phyloP scores from a whole-genome alignment of 441 rosid genomes.

The Euphorbia schlechtendalii region DNA sequence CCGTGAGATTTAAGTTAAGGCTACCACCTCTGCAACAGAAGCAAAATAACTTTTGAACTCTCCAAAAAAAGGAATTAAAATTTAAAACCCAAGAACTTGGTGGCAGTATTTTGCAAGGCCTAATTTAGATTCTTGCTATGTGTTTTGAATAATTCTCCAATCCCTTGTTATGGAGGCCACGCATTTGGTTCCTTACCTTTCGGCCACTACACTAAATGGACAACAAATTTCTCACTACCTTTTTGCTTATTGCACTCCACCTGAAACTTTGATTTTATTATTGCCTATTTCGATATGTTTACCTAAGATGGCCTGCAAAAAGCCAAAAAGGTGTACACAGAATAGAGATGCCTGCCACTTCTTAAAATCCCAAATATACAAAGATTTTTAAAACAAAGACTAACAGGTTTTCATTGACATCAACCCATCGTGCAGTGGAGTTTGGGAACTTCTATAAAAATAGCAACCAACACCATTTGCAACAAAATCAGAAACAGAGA shows the following conservation, averaged over 20 bases:
- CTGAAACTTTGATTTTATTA: conserved; percentile 2
- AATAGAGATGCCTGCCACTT: too few species aligned
- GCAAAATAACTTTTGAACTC: neutral
- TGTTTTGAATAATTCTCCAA: neutral
- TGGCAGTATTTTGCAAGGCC: neutral
- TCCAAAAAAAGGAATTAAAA: neutral
- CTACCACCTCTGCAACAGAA: conserved; percentile 19
- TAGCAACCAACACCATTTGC: too few species aligned
- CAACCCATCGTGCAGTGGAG: too few species aligned
- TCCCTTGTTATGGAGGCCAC: neutral
- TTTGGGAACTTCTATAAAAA: too few species aligned
- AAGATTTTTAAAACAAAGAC: too few species aligned
- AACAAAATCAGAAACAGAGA: too few species aligned
- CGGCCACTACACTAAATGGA: conserved; percentile 16
- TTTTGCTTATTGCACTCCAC: conserved; percentile 22
- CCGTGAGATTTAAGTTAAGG: too few species aligned
- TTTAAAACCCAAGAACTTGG: conserved; percentile 1
- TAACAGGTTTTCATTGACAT: too few species aligned
- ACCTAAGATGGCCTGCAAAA: neutral
- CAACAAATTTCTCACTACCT: neutral
- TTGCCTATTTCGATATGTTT: neutral
- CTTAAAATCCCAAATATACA: too few species aligned
- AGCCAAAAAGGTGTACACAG: neutral
- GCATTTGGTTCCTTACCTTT: conserved; percentile 9
- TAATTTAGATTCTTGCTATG: conserved; percentile 18